A percentile compares a stretch with the other conserved stretches of the same genome.
Conservation (phyloP, 805 yeast species). For the Isabelozyma heimii region DNA sequence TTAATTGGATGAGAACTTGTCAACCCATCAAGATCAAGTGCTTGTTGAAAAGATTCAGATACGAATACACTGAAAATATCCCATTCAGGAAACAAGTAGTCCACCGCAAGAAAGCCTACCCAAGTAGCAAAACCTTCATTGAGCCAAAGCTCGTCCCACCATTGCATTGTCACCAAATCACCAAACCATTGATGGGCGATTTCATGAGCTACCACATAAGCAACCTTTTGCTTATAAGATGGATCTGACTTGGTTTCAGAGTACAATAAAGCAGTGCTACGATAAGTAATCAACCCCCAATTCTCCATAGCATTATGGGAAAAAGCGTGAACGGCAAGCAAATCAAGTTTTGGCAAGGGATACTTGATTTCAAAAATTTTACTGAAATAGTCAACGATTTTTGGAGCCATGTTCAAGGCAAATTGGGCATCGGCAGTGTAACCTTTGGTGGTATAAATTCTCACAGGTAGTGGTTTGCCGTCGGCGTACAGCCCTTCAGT, state of each 20-base stretch:
- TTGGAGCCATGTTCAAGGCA: constrained; percentile 48
- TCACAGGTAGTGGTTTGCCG: constrained; percentile 44
- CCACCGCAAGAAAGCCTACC: constrained; percentile 72
- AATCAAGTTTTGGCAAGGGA: constrained; percentile 79
- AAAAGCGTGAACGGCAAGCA: constrained; percentile 75
- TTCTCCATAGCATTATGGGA: constrained; percentile 91
- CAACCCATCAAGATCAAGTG: constrained; percentile 54
- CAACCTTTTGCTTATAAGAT: constrained; percentile 63
- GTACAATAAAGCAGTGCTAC: constrained; percentile 52
- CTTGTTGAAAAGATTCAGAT: constrained; percentile 48
- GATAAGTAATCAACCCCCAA: constrained; percentile 76
- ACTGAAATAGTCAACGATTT: constrained; percentile 50
- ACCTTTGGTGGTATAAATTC: constrained; percentile 48
- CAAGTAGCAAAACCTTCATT: constrained; percentile 91
- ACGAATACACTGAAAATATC: constrained; percentile 62
- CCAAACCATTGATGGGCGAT: constrained; percentile 94
- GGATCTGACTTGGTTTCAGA: constrained; percentile 46
- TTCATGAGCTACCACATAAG: constrained; percentile 83
- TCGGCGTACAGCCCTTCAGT: constrained; percentile 36
- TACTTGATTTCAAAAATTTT: constrained; percentile 50
- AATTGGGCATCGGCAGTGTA: constrained; percentile 44
- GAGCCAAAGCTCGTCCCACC: constrained; percentile 93
- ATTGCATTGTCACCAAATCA: constrained; percentile 83
- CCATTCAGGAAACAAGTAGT: constrained; percentile 77
- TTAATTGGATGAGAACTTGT: constrained; percentile 76